Base-by-base conservation (phyloP, 78 protist genomes). In the Tieghemostelium lacteum region DNA sequence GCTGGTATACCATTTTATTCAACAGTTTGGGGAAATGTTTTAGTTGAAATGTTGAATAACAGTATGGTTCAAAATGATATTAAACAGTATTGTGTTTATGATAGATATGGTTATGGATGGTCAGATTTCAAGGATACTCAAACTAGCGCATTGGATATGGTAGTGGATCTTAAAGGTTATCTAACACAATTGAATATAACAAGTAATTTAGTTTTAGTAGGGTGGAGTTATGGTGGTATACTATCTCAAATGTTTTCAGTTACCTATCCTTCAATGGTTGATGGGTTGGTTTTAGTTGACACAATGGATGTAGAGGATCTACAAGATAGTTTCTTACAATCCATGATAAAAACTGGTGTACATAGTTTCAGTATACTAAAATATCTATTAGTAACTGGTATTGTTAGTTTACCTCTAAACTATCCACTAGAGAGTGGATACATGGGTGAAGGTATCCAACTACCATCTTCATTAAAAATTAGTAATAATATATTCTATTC, bases 41-140 rank as follows among this genome's bases (percentile, higher is more conserved):
- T 75, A 24, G 16, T 26, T 8, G 22, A 0, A 6, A 33, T 75
- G 33, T 4, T 42, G n/a, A 60, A 28, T 39, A 28, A 10, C 24
- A 24, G 26, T 45, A 12, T 3, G 1, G n/a, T 39, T 58, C 17
- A 29, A 12, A 39, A 22, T 42, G 12, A 24, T 37, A 76, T 76
- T 52, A 64, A 52, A n/a, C 71, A 63, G 29, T 62, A 31, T 36
- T 76, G 87, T 64, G 2, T 76, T 6, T 64, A 64, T 26, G 87
- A 76, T 76, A 62, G 87, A 64, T 64, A 64, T 62, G 87, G 87
- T 40, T 76, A 76, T 50, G 87, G 87, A 3, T 76, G 74, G 73
- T 39, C 62, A 26, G 74, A 76, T 36, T 31, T 33, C 20, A 45
- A 49, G 8, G 57, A 8, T 16, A 52, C 57, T 29, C 20, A 60